Evolutionary conservation across 129 eudicot species (phyloP), one percentile per base, ranked within the genome.

Genomic region (sunflower (Helianthus annuus)): DNA sequence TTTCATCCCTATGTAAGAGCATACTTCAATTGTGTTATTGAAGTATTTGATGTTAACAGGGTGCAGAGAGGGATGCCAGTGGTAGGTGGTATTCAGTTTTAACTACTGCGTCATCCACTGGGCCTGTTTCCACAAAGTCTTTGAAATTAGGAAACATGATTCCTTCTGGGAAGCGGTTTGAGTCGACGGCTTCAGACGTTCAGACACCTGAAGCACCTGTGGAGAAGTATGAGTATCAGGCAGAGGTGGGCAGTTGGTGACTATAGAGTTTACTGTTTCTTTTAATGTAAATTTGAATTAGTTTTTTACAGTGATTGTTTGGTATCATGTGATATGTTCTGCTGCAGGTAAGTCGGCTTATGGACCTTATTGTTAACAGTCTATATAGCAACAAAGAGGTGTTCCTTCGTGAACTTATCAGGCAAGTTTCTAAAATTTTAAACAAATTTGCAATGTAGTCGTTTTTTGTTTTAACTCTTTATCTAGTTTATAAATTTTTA

Each of bases 291-390:
- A 57, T 5, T 64, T 61, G 48, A 75, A 15, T 8, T 59, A 3
- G 54, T 13, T 40, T 42, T 10, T 40, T 14, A 22, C 40, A 2
- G 13, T 56, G 16, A 29, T 39, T n/a, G 72, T 10, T 45, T 17
- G 2, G 51, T 58, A 17, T 40, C 45, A 68, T 42, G 11, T 60
- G 34, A 67, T 44, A 61, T 60, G 51, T 49, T 15, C 12, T 44
- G 7, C 69, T 75, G 40, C 85, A 92, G 96, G 98, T 90, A 24
- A 93, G 98, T 69, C 97, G 97, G 38, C 97, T 93, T 42, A 93
- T 93, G 98, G 96, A 93, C 81, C 98, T 93, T 71, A 93, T 93
- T 15, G 98, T 93, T 69, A 89, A 89, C 77, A 93, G 98, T 74
- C 84, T 93, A 6, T 93, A 94, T 70, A 94, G 99, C 86, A 94